Base-by-base conservation (phyloP, 768 basidiomycete genomes). In the Boletus reticulatus region DNA sequence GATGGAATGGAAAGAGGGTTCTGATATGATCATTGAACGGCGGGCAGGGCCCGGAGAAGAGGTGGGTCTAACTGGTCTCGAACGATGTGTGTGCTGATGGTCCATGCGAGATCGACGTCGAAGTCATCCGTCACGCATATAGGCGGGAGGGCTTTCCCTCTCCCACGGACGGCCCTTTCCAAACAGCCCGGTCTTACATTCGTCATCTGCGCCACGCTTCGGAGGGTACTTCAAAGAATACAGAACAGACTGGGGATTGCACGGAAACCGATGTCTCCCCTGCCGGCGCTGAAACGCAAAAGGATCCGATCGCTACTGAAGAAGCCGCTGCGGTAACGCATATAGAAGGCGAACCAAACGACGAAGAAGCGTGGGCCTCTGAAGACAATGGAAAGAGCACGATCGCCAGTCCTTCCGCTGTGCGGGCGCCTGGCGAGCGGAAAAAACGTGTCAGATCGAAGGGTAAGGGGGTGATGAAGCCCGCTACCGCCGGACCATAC, bases 1-100 rank as follows among this genome's bases (percentile, higher is more conserved):
- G 17, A 57, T 75, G 24, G 86, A 89, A 63, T 93, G 88, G 85
- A 76, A 78, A 64, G 89, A 94, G 65, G 89, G 89, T 4, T 76
- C 80, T 31, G 80, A 87, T 66, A 76, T 76, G 32, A 68, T 94
- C 43, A 74, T 91, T 31, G 92, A 94, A 65, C 74, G 80, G 37
- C 78, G 80, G 11, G 65, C 61, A 6, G 80, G 80, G 2, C 80
- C 81, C 5, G 85, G 84, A 22, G 82, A 84, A 53, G 89, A 90
- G 75, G 89, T 90, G 53, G n/a, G 81, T 47, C 20, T 19, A 14
- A n/a, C 19, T 44, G 31, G 1, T 24, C 12, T 36, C n/a, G 37
- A 43, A 38, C 22, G 34, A 48, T 58, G n/a, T 45, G 37, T 20
- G 46, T 55, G 51, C 62, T 67, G 27, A 70, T 48, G 42, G n/a